Percentiles rank a stretch among this genome's conserved stretches.
Conservation (phyloP, 177 flowering plant species). For the Telopea speciosissima region DNA sequence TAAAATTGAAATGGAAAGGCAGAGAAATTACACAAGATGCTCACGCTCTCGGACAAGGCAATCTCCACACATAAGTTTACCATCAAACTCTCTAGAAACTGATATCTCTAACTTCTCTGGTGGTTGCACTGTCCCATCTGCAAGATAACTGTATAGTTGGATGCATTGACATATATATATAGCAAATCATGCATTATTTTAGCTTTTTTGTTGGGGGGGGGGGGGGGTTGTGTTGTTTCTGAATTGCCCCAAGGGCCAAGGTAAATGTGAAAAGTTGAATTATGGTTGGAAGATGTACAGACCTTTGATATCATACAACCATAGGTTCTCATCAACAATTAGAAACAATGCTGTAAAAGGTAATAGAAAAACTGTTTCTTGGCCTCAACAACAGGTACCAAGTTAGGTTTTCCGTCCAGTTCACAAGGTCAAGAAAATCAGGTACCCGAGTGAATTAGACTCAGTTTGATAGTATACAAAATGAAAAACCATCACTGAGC, state of each 20-base stretch:
- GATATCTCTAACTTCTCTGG: constrained; percentile 59
- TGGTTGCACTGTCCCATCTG: constrained; percentile 47
- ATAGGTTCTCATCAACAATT: not conserved
- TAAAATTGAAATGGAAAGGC: constrained; percentile 59
- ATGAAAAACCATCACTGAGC: too few species aligned
- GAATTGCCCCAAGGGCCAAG: too few species aligned
- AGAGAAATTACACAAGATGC: constrained; percentile 18
- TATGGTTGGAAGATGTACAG: not conserved
- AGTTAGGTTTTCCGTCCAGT: not conserved
- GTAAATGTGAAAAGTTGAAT: not conserved
- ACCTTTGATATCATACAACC: not conserved
- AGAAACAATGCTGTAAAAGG: not conserved
- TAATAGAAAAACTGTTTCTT: not conserved
- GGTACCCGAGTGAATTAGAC: too few species aligned
- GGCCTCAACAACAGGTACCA: not conserved
- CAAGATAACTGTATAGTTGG: constrained; percentile 37
- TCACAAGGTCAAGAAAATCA: too few species aligned
- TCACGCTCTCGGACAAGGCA: constrained; percentile 35
- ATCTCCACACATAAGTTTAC: constrained; percentile 47
- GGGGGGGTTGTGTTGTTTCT: too few species aligned
- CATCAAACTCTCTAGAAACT: constrained; percentile 59
- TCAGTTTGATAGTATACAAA: too few species aligned
- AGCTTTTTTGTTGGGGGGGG: too few species aligned
- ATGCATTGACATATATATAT: too few species aligned
- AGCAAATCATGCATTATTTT: not conserved